Evolutionary conservation across 805 yeast species (phyloP).

Genomic region (Candida awuae): DNA sequence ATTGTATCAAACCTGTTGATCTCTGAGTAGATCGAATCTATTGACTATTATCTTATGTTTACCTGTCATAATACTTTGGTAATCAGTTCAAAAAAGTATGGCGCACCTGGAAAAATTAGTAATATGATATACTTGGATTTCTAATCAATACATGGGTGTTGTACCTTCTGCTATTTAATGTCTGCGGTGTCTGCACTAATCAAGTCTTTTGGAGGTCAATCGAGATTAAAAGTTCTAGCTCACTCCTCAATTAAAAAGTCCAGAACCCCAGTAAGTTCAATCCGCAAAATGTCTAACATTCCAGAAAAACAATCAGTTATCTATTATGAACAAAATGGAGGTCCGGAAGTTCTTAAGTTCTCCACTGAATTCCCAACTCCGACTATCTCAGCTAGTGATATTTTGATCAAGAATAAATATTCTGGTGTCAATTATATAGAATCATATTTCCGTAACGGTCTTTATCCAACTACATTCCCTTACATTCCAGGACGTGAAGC

Average conservation of each 20-base stretch:
- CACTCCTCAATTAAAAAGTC: no score
- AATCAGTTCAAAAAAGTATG: no score
- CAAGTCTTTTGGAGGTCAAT: no score
- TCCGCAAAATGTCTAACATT: no score
- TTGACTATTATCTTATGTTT: neutral
- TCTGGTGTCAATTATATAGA: constrained; percentile 83
- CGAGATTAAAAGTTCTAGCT: no score
- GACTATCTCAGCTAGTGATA: constrained; percentile 42
- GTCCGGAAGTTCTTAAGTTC: constrained; percentile 52
- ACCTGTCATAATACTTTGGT: no score
- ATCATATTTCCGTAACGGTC: constrained; percentile 70
- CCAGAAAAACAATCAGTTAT: constrained; percentile 54
- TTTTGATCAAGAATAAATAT: constrained; percentile 64
- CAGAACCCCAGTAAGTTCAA: no score
- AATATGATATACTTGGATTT: no score
- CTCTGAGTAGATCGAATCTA: neutral
- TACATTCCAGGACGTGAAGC: constrained; percentile 64
- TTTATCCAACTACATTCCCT: constrained; percentile 59
- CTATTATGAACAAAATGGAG: constrained; percentile 47
- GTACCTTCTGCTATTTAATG: no score
- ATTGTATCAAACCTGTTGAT: neutral
- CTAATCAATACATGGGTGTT: no score
- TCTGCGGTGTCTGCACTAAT: no score
- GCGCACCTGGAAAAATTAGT: no score
- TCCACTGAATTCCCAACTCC: constrained; percentile 52